A percentile compares a stretch with the other conserved stretches of the same genome.
Evolutionary conservation across 441 rosid genomes (phyloP).

Genomic region (Monsonia emarginata): DNA sequence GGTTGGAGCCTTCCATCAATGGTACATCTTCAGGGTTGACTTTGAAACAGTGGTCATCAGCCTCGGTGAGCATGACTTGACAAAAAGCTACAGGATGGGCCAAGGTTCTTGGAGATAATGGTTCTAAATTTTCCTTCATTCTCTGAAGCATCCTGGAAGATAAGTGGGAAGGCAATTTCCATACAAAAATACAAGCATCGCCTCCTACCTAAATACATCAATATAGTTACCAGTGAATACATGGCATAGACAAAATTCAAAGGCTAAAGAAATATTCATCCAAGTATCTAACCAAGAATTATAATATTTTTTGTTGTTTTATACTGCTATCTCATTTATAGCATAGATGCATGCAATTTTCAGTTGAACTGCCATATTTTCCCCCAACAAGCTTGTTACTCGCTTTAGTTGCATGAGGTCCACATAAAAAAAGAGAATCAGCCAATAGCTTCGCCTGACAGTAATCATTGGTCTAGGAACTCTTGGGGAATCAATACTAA

Average conservation of each 20-base stretch:
- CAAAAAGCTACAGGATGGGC: conserved; percentile 28
- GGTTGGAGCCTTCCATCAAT: conserved; percentile 21
- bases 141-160: conserved; percentile 45
- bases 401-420: neutral
- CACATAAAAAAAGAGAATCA: neutral
- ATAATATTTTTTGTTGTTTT: neutral
- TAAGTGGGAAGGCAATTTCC: conserved; percentile 55
- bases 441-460: neutral
- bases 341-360: neutral
- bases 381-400: neutral
- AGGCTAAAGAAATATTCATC: neutral
- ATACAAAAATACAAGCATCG: conserved; percentile 69
- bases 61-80: conserved; percentile 27
- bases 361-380: neutral
- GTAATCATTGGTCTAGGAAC: neutral
- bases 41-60: conserved; percentile 28
- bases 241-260: neutral
- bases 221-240: conserved; percentile 12
- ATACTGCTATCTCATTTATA: neutral
- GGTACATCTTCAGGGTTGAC: conserved; percentile 21
- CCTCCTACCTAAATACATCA: conserved; percentile 50
- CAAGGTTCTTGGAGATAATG: conserved; percentile 34
- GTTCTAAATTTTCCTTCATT: conserved; percentile 35
- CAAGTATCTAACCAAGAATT: neutral
- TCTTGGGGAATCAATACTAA: neutral